These are phyloP conservation scores for Suhomyces canberraensis DNA, from an alignment of 805 yeast species.

Conservation along the genomic window DNA sequence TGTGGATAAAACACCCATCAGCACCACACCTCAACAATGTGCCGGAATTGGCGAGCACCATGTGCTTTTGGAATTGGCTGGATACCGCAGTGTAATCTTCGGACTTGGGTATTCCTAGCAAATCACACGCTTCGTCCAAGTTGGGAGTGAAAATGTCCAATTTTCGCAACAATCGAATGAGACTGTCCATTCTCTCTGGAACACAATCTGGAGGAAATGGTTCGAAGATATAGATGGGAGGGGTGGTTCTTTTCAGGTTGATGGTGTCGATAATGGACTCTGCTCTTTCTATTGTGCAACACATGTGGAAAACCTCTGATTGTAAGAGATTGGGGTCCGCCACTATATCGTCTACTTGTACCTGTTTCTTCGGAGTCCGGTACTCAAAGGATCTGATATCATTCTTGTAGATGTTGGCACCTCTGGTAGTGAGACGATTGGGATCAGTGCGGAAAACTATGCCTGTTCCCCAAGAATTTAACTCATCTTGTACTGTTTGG, in stretches of 20 bases:
- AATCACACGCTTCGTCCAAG: constrained; percentile 73
- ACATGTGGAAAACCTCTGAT: constrained; percentile 57
- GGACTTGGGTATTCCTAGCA: constrained; percentile 42
- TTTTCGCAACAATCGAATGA: constrained; percentile 37
- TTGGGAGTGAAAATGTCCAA: constrained; percentile 77
- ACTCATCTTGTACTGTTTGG: constrained; percentile 31
- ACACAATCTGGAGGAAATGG: constrained; percentile 79
- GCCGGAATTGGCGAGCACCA: constrained; percentile 42
- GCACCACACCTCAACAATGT: constrained; percentile 75
- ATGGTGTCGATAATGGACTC: constrained; percentile 38
- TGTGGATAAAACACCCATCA: constrained; percentile 57
- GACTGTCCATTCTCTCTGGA: constrained; percentile 37
- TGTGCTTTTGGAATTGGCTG: constrained; percentile 32
- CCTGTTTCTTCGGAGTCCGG: constrained; percentile 56
- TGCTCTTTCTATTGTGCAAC: constrained; percentile 70
- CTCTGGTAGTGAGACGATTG: constrained; percentile 68
- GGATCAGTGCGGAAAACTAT: constrained; percentile 50
- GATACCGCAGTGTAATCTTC: constrained; percentile 28
- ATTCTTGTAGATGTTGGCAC: constrained; percentile 69
- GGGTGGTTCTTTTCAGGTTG: constrained; percentile 3
- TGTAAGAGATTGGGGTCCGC: constrained; percentile 32
- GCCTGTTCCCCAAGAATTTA: constrained; percentile 63
- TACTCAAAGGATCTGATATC: constrained; percentile 60
- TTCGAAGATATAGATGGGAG: constrained; percentile 68
- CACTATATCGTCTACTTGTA: constrained; percentile 54